Evolutionary conservation across 108 stramenopile species (phyloP).

Genomic region (Hondaea fermentalgiana): DNA sequence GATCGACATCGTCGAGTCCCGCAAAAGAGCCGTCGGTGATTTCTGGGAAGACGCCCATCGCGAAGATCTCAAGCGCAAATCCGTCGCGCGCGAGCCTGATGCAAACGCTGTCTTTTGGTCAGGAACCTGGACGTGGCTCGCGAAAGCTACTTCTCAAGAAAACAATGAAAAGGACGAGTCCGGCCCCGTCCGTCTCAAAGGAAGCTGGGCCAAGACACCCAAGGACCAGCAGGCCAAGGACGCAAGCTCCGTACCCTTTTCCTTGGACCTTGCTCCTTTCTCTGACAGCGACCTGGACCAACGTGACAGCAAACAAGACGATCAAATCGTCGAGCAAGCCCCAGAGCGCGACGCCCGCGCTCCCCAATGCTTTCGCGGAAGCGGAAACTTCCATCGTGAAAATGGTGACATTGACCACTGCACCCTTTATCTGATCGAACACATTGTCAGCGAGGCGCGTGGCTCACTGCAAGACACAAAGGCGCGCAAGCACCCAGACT

Average conservation of each 20-base stretch:
- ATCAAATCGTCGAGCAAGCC: no score
- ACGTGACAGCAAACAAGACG: no score
- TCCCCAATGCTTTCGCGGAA: background rate
- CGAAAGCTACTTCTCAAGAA: background rate
- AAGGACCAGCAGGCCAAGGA: no score
- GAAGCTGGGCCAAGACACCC: no score
- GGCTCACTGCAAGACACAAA: background rate
- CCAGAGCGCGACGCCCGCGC: no score
- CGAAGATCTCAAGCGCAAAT: background rate
- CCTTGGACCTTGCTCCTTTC: no score
- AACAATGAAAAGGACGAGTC: no score
- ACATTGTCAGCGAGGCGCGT: background rate
- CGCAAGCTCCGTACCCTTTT: no score
- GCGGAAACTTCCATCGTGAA: background rate
- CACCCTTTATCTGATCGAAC: background rate
- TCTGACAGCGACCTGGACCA: no score
- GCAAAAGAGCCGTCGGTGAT: background rate
- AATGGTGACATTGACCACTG: background rate
- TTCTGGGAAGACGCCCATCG: background rate
- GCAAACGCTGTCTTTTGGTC: background rate
- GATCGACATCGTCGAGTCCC: background rate
- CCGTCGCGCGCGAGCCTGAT: background rate
- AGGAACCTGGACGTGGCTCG: background rate
- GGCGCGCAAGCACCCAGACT: background rate
- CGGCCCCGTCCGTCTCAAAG: no score